Evolutionary conservation across 78 protist genomes (phyloP).

Genomic region (Dictyostelium discoideum): dicty_2.7 NC_007091.3:1412501-1413000

Average conservation of each 20-base stretch:
- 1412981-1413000: neutral
- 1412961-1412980: neutral
- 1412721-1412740: neutral
- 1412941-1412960: neutral
- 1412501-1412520: neutral
- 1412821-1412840: neutral
- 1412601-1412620: neutral
- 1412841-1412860: neutral
- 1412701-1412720: neutral
- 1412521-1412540: neutral
- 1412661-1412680: conserved; percentile 13
- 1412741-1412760: neutral
- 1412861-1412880: neutral
- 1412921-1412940: neutral
- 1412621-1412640: conserved; percentile 45
- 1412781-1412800: too few species aligned
- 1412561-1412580: neutral
- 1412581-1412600: too few species aligned
- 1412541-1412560: neutral
- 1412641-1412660: conserved; percentile 54
- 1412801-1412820: too few species aligned
- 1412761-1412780: neutral
- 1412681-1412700: neutral
- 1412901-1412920: neutral
- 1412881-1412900: neutral